phyloP scores from a whole-genome alignment of 169 alveolate genomes.

The Plasmodium gaboni region DNA sequence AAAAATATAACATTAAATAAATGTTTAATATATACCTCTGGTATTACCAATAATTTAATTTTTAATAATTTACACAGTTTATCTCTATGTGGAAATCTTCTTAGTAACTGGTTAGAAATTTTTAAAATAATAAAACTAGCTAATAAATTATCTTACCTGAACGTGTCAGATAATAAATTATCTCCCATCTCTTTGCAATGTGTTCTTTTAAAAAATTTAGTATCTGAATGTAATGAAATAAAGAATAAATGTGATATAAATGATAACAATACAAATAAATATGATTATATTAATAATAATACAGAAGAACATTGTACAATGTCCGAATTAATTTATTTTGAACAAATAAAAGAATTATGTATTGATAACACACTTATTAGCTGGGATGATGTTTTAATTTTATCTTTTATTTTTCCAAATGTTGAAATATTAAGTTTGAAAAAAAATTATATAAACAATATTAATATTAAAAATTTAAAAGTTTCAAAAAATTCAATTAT shows the following conservation, averaged over 20 bases:
- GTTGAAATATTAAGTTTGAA: conserved; percentile 57
- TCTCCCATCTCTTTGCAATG: conserved; percentile 6
- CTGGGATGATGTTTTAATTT: conserved; percentile 55
- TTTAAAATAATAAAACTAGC: conserved; percentile 54
- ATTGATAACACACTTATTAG: conserved; percentile 44
- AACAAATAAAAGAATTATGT: conserved; percentile 61
- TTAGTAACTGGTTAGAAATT: conserved; percentile 49
- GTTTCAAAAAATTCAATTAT: conserved; percentile 7
- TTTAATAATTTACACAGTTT: conserved; percentile 41
- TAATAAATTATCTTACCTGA: conserved; percentile 43
- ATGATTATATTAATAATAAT: not conserved
- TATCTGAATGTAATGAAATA: not conserved
- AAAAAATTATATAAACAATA: conserved; percentile 53
- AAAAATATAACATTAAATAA: conserved; percentile 60
- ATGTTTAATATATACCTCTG: conserved; percentile 41
- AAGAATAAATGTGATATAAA: no score
- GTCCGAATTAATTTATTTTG: conserved; percentile 23
- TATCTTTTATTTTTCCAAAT: conserved; percentile 65
- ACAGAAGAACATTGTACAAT: not conserved
- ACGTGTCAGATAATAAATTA: conserved; percentile 54
- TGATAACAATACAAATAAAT: not conserved
- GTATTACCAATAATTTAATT: conserved; percentile 4
- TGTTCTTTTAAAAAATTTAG: not conserved
- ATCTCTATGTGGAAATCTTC: conserved; percentile 49
- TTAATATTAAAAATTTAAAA: conserved; percentile 17